Conservation (phyloP, 495 filamentous ascomycete genomes). For the Penicillium soppii region DNA sequence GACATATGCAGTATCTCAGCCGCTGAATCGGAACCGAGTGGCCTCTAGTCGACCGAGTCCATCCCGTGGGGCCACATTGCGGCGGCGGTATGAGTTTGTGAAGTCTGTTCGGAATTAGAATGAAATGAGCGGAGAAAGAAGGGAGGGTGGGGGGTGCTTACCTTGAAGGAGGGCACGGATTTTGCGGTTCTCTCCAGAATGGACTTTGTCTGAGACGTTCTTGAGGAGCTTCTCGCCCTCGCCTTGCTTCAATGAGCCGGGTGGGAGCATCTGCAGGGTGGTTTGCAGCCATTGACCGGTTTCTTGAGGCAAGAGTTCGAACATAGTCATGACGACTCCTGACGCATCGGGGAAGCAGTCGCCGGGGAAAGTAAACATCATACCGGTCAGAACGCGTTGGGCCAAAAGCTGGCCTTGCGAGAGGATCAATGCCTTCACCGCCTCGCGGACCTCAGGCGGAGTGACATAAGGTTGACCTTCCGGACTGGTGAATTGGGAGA, state of each 20-base stretch:
- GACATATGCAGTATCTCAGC: constrained; percentile 39
- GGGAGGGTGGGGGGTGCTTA: too few species aligned
- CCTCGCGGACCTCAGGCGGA: constrained; percentile 60
- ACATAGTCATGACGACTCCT: constrained; percentile 83
- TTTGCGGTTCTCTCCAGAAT: constrained; percentile 71
- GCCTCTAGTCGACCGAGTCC: constrained; percentile 84
- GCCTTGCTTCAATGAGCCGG: constrained; percentile 69
- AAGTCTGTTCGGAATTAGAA: constrained; percentile 60
- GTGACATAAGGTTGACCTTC: constrained; percentile 48
- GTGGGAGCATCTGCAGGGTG: constrained; percentile 80
- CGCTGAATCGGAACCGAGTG: constrained; percentile 78
- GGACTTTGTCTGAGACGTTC: constrained; percentile 65
- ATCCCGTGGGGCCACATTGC: constrained; percentile 93
- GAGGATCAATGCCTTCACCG: constrained; percentile 69
- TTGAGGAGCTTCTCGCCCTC: constrained; percentile 64
- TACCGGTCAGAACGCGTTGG: constrained; percentile 85
- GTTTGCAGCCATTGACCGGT: constrained; percentile 74
- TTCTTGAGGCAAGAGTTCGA: constrained; percentile 79
- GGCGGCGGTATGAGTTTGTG: constrained; percentile 85
- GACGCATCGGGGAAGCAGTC: constrained; percentile 95
- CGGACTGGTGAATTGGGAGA: constrained; percentile 59
- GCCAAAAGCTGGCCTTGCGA: constrained; percentile 74
- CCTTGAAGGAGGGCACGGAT: constrained; percentile 82
- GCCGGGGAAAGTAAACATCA: constrained; percentile 97
- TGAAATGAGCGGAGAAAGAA: neutral